Evolutionary conservation across 1,284 basidiomycete species (phyloP), one percentile per base, ranked within the genome.

Genomic region (Thelephora terrestris): DNA sequence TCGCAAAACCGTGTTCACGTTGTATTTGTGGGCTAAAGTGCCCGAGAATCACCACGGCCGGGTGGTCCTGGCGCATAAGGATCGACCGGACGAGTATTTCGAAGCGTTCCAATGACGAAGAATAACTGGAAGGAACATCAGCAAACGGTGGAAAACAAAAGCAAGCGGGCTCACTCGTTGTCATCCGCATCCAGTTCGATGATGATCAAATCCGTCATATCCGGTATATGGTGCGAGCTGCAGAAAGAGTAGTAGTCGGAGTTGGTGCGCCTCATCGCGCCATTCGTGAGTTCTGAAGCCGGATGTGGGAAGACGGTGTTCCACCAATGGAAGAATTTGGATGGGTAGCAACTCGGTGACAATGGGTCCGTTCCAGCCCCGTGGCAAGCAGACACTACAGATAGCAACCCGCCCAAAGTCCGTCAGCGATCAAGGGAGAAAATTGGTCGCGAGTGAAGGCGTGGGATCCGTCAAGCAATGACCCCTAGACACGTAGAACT

Each of bases 181-280:
- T 97, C 93, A 42, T 92, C 87, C 2, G 81, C 76, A 63, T 96
- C 94, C 42, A 97, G 85, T 61, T 97, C 93, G 52, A 97, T 70
- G 56, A 97, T 91, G 47, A 97, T 84, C 48, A 97, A 73, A 71
- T 96, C 94, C 4, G 91, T 90, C 39, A 81, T 71, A 63, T 97
- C 93, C 4, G 93, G 93, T 6, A 96, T 73, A 62, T 97, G 93
- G 60, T 95, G 92, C 2, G 75, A 75, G 48, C 81, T 85, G 73
- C 94, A 97, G 68, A 85, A 96, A 4, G 85, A 86, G 69, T 91
- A 97, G 70, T 97, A 97, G 3, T 82, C 84, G 4, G 91, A 92
- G 64, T 86, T 86, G 34, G 91, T 91, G 45, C 81, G 78, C 21
- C 90, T 78, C 71, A 92, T 85, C 2, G 93, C 94, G 27, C 93